phyloP scores from a whole-genome alignment of 1,284 basidiomycete genomes.

The Stereum hirsutum region DNA sequence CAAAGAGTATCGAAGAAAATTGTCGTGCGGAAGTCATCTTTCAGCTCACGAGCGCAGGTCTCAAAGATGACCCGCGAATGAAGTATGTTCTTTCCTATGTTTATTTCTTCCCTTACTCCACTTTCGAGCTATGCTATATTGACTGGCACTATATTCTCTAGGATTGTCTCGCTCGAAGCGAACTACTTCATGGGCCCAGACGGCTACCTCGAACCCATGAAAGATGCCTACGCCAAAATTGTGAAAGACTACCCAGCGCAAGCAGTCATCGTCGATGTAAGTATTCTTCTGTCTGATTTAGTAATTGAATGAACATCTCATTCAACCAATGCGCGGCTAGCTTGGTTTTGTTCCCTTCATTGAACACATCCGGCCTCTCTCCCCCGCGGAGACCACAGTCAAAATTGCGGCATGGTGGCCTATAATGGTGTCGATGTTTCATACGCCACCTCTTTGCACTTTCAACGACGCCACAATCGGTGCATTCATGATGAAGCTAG shows the following conservation, averaged over 20 bases:
- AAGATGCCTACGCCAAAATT: background rate
- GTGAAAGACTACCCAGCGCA: background rate
- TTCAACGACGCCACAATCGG: background rate
- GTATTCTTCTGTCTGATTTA: background rate
- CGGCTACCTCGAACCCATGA: background rate
- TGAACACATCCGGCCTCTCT: background rate
- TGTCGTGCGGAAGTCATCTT: background rate
- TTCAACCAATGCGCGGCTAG: background rate
- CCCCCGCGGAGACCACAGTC: background rate
- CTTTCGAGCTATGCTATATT: too few relatives aligned
- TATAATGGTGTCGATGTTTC: too few relatives aligned
- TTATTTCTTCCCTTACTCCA: background rate
- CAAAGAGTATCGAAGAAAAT: background rate
- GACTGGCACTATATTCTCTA: too few relatives aligned
- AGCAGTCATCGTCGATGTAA: background rate
- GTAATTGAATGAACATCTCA: background rate
- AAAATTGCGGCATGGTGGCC: background rate
- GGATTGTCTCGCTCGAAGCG: background rate
- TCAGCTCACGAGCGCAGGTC: conserved; percentile 1
- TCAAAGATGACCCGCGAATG: background rate
- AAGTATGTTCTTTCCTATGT: background rate
- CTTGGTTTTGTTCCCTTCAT: background rate
- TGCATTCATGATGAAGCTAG: conserved; percentile 1
- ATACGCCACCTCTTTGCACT: background rate
- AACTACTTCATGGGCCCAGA: background rate